These are phyloP conservation scores for Akanthomyces dipterigenus DNA, from an alignment of 2,329 filamentous ascomycete genomes.

Conservation along the genomic window DNA sequence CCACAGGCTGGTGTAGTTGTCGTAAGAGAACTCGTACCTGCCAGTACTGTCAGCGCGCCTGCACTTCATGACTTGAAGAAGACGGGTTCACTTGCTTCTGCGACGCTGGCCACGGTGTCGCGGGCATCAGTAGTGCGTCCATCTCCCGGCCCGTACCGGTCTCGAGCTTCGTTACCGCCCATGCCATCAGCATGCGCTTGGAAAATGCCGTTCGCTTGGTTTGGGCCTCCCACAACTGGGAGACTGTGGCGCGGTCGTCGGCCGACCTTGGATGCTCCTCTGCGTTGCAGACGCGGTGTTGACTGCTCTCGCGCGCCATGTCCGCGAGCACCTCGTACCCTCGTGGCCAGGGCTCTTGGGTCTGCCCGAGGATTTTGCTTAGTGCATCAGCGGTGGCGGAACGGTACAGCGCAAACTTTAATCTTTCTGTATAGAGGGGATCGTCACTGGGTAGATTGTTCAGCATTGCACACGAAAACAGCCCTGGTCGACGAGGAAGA, in stretches of 20 bases:
- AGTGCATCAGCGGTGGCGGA: neutral
- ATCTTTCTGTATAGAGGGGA: neutral
- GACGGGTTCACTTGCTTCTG: neutral
- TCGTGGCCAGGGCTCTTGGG: neutral
- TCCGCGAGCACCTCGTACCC: neutral
- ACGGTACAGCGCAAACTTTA: neutral
- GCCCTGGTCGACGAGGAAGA: neutral
- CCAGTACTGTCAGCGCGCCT: neutral
- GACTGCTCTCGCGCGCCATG: neutral
- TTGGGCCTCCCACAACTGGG: neutral
- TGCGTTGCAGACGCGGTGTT: neutral
- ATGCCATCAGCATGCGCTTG: neutral
- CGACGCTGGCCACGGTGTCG: neutral
- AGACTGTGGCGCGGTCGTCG: neutral
- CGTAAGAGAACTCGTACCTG: neutral
- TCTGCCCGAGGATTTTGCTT: neutral
- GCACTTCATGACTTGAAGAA: neutral
- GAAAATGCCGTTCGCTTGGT: neutral
- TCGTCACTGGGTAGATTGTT: neutral
- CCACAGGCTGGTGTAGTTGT: conserved; percentile 3
- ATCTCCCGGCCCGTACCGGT: neutral
- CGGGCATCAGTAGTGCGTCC: neutral
- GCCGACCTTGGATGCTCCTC: neutral
- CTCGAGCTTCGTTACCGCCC: neutral
- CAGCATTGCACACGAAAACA: neutral